Conservation (phyloP, 345 rosid genomes). For the Citrus hindsii region DNA sequence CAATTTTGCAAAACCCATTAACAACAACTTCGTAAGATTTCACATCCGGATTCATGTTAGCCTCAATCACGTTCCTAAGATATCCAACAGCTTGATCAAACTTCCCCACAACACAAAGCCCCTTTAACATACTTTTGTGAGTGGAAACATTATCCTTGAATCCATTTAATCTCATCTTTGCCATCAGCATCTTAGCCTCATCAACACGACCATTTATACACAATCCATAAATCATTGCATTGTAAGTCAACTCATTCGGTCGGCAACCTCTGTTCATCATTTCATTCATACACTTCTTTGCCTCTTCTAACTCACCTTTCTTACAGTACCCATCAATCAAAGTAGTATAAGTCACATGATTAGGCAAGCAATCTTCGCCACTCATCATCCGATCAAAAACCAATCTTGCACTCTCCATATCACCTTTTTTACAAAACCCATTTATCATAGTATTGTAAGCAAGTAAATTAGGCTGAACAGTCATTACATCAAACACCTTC, state of each 20-base stretch:
- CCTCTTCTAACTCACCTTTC: conserved; percentile 37
- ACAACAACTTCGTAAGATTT: conserved; percentile 26
- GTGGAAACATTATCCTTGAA: conserved; percentile 31
- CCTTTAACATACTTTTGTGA: conserved; percentile 34
- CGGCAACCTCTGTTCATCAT: conserved; percentile 28
- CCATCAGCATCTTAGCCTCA: conserved; percentile 29
- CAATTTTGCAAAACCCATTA: conserved; percentile 31
- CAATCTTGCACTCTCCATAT: conserved; percentile 25
- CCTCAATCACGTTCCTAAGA: conserved; percentile 23
- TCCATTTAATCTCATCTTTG: conserved; percentile 40
- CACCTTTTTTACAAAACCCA: conserved; percentile 42
- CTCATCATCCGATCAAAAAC: conserved; percentile 13
- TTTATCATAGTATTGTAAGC: conserved; percentile 36
- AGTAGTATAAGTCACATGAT: conserved; percentile 32
- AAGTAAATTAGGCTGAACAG: conserved; percentile 26
- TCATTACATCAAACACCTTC: conserved; percentile 45
- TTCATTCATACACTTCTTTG: conserved; percentile 23
- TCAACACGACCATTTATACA: conserved; percentile 33
- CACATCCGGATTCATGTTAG: conserved; percentile 21
- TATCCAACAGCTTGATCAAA: conserved; percentile 25
- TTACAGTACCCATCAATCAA: conserved; percentile 42
- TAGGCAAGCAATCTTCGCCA: conserved; percentile 22
- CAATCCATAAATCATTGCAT: conserved; percentile 39
- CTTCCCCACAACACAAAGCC: conserved; percentile 26
- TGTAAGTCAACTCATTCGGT: conserved; percentile 35